phyloP scores from a whole-genome alignment of 768 basidiomycete genomes.

The Mycena indigotica region DNA sequence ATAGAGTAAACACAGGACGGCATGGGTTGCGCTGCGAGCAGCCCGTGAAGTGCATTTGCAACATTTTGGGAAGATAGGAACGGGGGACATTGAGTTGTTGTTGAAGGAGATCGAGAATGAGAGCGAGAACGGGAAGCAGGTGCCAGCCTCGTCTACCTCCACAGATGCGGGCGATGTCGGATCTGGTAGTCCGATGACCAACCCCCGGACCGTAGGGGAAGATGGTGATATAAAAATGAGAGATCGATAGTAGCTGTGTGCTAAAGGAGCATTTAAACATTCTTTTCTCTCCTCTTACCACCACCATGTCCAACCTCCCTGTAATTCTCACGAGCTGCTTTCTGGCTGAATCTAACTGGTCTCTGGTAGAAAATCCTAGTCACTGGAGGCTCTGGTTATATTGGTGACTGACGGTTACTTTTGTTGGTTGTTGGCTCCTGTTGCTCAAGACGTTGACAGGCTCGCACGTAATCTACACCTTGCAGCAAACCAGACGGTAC shows the following conservation, averaged over 20 bases:
- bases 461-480: conserved; percentile 87
- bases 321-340: background rate
- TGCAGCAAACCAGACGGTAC: conserved; percentile 86
- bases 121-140: too few relatives aligned
- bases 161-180: conserved; percentile 36
- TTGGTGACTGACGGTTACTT: conserved; percentile 20
- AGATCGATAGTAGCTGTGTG: conserved; percentile 30
- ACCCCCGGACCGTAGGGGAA: conserved; percentile 26
- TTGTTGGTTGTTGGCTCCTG: background rate
- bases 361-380: conserved; percentile 16
- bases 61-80: conserved; percentile 82
- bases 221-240: conserved; percentile 57
- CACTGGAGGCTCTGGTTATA: conserved; percentile 20
- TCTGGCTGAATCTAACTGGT: conserved; percentile 2
- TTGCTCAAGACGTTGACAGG: conserved; percentile 47
- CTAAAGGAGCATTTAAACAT: conserved; percentile 9
- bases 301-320: conserved; percentile 23
- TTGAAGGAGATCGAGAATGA: conserved; percentile 51
- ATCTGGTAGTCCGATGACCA: conserved; percentile 36
- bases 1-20: conserved; percentile 74
- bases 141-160: conserved; percentile 28
- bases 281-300: background rate
- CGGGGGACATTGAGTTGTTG: conserved; percentile 66
- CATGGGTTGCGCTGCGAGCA: conserved; percentile 80
- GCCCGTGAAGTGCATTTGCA: conserved; percentile 73